Conservation (phyloP, 192 early-diverging fungal genomes). For the Gamsiella multidivaricata region DNA sequence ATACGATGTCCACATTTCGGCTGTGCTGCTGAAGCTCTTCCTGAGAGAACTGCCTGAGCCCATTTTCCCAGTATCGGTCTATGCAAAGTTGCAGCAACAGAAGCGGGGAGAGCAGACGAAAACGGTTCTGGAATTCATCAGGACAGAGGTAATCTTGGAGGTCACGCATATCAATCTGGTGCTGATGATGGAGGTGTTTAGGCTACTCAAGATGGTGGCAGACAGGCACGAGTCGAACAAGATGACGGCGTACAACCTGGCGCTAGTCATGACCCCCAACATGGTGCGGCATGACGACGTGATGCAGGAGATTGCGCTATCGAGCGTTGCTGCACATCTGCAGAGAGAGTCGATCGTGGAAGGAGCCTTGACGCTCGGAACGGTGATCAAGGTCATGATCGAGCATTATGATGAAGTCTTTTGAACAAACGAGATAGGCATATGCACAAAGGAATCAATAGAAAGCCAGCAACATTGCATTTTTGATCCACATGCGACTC, state of each 20-base stretch:
- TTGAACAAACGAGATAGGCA: too few relatives aligned
- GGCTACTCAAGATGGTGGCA: conserved; percentile 77
- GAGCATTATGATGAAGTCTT: conserved; percentile 41
- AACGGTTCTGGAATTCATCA: conserved; percentile 58
- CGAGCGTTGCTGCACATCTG: conserved; percentile 9
- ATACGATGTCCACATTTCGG: conserved; percentile 84
- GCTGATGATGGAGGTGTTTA: conserved; percentile 72
- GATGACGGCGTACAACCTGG: conserved; percentile 87
- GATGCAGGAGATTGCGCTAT: conserved; percentile 50
- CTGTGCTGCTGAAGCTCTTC: conserved; percentile 85
- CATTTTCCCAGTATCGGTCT: conserved; percentile 72
- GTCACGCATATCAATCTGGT: conserved; percentile 64
- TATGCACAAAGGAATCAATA: too few relatives aligned
- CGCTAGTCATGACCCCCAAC: conserved; percentile 90
- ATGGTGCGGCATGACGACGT: conserved; percentile 67
- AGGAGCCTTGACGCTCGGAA: conserved; percentile 31
- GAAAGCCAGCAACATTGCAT: too few relatives aligned
- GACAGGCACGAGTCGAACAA: conserved; percentile 74
- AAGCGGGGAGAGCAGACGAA: conserved; percentile 18
- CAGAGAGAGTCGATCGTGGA: conserved; percentile 9
- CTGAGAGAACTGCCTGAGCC: conserved; percentile 85
- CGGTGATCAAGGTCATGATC: conserved; percentile 44
- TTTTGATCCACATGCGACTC: too few relatives aligned
- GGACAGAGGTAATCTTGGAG: conserved; percentile 32
- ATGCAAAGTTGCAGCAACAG: conserved; percentile 60